Evolutionary conservation across 1,284 basidiomycete genomes (phyloP), one percentile per base, ranked within the genome.

Genomic region (Irpex sp.): DNA sequence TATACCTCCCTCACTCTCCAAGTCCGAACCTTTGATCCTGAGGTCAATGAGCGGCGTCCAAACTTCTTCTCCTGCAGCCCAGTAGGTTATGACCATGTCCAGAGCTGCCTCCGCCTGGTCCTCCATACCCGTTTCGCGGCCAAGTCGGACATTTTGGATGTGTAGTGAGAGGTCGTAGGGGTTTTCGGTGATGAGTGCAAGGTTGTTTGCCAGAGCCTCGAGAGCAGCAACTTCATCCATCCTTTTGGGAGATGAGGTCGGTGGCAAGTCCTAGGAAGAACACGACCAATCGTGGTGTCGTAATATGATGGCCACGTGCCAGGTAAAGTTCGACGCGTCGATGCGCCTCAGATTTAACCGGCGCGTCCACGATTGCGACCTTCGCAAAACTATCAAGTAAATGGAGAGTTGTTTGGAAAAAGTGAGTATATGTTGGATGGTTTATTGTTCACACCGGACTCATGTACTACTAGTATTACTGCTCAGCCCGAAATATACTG

Each of bases 41-140:
- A 77, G 74, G 13, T 85, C 76, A 44, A 92, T 79, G 40, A 89
- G 76, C 13, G 84, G 82, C 26, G 85, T 62, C 91, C 89, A 91
- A 15, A 89, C 80, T 51, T 88, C 82, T 61, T 91, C 87, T 37
- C 83, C 82, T 4, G 83, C 86, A 6, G 89, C 85, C 69, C 86
- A 79, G 67, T 84, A 86, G 59, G 80, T 81, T 9, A 83, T 76
- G 70, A 87, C 77, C 83, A 90, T 88, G 69, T 91, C 88, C 66
- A 84, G 79, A 17, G 89, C 90, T n/a, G 81, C 78, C 40, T 78
- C 71, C 13, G 82, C 72, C 64, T 91, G 85, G 52, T 82, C 78
- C 13, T 86, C 82, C 78, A 86, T 81, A 62, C 81, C 84, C 21
- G 81, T 78, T 6, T 82, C 79, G 58, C 80, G 79, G 8, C 86